Evolutionary conservation across 176 grass and related monocot genomes (phyloP).

Genomic region (Phyllostachys edulis): DNA sequence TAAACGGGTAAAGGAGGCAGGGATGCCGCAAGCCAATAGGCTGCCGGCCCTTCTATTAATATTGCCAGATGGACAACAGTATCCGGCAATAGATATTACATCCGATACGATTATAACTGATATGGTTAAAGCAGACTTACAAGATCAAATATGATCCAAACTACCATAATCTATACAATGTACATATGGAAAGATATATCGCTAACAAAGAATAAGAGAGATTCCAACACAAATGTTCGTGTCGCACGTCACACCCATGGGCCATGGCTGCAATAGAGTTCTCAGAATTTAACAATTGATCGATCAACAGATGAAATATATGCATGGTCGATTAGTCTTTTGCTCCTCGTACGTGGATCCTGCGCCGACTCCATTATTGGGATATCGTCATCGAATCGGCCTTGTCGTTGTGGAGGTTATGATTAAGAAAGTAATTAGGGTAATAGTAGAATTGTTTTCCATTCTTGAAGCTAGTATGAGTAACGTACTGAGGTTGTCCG

Average conservation of each 20-base stretch:
- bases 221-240: background rate
- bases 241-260: conserved; percentile 10
- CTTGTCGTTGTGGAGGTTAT: background rate
- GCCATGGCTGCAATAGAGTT: background rate
- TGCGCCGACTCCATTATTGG: conserved; percentile 1
- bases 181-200: too few relatives aligned
- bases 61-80: too few relatives aligned
- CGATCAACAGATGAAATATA: background rate
- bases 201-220: conserved; percentile 1
- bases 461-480: background rate
- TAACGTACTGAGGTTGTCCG: background rate
- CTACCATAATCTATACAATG: too few relatives aligned
- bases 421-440: background rate
- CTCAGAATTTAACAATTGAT: background rate
- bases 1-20: too few relatives aligned
- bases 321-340: background rate
- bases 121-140: too few relatives aligned
- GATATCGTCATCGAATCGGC: background rate
- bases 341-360: background rate
- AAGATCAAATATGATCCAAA: too few relatives aligned
- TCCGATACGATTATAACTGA: too few relatives aligned
- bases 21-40: too few relatives aligned
- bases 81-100: too few relatives aligned
- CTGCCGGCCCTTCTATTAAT: too few relatives aligned
- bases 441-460: background rate